Evolutionary conservation across 2,329 filamentous ascomycete genomes (phyloP), one percentile per base, ranked within the genome.

Genomic region (Neurospora sp.): DNA sequence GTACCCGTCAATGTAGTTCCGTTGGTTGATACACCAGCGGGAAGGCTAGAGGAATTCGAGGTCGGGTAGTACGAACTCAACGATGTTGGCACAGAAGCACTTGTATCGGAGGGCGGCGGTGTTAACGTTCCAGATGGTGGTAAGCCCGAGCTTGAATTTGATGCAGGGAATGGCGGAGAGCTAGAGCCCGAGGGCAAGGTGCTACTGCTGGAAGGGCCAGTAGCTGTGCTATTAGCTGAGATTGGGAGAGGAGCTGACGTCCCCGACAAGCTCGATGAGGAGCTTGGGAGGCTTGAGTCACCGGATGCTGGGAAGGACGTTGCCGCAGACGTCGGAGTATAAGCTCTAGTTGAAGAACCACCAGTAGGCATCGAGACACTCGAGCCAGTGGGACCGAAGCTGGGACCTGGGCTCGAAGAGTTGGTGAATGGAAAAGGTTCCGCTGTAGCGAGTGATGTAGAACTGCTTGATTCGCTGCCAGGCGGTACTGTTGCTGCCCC

Each of bases 91-190:
- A 38, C 38, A 33, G 68, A 67, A 13, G 46, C 33, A 11, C 39
- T 66, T 13, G 62, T 36, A 67, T n/a, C 38, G 2, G 69, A 66
- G 13, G 33, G n/a, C 11, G 33, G n/a, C 11, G 67, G 42, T 43
- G 36, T 17, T 17, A 38, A 38, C 43, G 43, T 36, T 67, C 23
- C 38, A 6, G 69, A 66, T 33, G 19, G 8, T 13, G 67, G 33
- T 33, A 46, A 13, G 5, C 43, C 66, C 15, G 67, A 52, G 17
- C 19, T 72, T 19, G 68, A 69, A 28, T 71, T 73, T 38, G 71
- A 68, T 19, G 68, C 66, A 13, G 71, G 71, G 39, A 73, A 73
- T 19, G 70, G 70, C 15, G 69, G 66, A 23, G 67, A 40, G 6
- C 58, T 68, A 28, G 70, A 68, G 2, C 36, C 38, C 4, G 70